phyloP scores from a whole-genome alignment of 2,329 filamentous ascomycete genomes.

The Leptographium radiaticola region DNA sequence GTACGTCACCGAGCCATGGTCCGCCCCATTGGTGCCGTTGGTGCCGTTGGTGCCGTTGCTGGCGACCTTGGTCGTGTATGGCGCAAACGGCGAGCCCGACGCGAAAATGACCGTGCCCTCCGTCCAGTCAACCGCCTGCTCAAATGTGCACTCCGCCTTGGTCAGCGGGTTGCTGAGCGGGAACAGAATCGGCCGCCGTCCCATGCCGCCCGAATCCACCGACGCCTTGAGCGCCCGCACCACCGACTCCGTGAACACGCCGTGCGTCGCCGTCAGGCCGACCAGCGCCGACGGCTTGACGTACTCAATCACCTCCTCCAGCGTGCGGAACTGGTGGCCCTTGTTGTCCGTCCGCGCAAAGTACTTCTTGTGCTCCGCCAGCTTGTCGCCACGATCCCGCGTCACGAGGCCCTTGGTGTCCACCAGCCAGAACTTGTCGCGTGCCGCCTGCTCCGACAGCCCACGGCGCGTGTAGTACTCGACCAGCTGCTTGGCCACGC shows the following conservation, averaged over 20 bases:
- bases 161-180: constrained; percentile 90
- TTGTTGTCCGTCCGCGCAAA: constrained; percentile 53
- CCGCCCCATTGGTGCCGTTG: constrained; percentile 14
- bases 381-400: constrained; percentile 78
- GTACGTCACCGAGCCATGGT: constrained; percentile 49
- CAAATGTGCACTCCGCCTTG: constrained; percentile 96
- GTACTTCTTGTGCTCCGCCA: constrained; percentile 79
- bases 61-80: constrained; percentile 47
- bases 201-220: constrained; percentile 49
- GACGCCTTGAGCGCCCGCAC: constrained; percentile 56
- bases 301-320: constrained; percentile 86
- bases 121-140: constrained; percentile 82
- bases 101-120: constrained; percentile 88
- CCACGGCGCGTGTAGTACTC: constrained; percentile 93
- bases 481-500: constrained; percentile 94
- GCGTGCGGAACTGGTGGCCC: constrained; percentile 58
- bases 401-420: constrained; percentile 96
- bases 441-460: constrained; percentile 74
- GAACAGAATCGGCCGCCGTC: constrained; percentile 82
- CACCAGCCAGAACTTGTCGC: constrained; percentile 90
- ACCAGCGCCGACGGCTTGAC: constrained; percentile 92
- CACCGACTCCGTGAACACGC: constrained; percentile 82
- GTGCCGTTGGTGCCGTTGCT: constrained; percentile 11
- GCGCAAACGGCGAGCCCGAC: constrained; percentile 82
- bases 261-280: constrained; percentile 86